phyloP scores from a whole-genome alignment of 192 early-diverging fungal genomes.

The Endogone sp. region DNA sequence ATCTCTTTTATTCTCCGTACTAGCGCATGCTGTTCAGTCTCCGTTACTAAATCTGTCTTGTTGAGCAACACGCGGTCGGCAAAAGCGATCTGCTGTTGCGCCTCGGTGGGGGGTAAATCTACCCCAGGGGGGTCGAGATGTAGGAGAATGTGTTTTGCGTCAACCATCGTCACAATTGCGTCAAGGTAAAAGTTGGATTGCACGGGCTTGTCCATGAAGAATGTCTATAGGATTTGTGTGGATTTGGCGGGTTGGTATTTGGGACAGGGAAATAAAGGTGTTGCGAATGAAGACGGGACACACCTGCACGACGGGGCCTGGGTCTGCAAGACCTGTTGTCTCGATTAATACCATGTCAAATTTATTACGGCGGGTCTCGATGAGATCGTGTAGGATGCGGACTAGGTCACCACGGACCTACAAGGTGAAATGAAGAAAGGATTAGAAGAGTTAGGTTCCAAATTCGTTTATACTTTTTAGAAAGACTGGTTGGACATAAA shows the following conservation, averaged over 20 bases:
- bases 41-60: conserved; percentile 25
- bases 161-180: conserved; percentile 28
- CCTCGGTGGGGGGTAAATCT: conserved; percentile 3
- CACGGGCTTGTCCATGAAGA: conserved; percentile 16
- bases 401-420: conserved; percentile 16
- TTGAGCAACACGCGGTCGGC: conserved; percentile 29
- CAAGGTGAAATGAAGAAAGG: neutral
- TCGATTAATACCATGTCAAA: conserved; percentile 35
- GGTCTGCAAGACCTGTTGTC: conserved; percentile 36
- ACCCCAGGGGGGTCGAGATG: too few species aligned
- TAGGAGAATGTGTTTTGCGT: conserved; percentile 21
- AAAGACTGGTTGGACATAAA: too few species aligned
- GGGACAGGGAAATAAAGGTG: too few species aligned
- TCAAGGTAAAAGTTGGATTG: conserved; percentile 16
- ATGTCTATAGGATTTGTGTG: conserved; percentile 1
- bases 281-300: too few species aligned
- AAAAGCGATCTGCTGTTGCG: conserved; percentile 23
- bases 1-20: conserved; percentile 1
- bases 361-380: conserved; percentile 13
- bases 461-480: too few species aligned
- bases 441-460: neutral
- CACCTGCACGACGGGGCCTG: conserved; percentile 30
- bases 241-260: neutral
- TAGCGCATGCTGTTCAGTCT: neutral
- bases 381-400: conserved; percentile 11